phyloP scores from a whole-genome alignment of 2,329 filamentous ascomycete genomes.

The Colletotrichum falcatum region DNA sequence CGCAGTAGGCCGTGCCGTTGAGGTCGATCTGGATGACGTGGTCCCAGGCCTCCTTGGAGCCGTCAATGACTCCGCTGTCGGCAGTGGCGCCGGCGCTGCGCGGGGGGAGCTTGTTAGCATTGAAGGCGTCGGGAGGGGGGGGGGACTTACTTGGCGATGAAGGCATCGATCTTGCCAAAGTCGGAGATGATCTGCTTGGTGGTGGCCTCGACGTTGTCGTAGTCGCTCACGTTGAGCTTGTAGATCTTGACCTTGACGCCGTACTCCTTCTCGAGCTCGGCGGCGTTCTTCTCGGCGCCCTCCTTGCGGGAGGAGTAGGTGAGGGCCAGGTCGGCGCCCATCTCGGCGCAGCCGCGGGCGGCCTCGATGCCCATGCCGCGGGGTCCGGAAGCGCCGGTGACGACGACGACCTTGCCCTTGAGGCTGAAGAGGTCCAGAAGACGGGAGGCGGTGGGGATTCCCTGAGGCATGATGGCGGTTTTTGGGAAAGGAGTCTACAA shows the following conservation, averaged over 20 bases:
- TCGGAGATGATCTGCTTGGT: conserved; percentile 75
- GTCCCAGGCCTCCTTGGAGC: conserved; percentile 74
- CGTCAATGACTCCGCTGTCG: conserved; percentile 75
- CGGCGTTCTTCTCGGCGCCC: conserved; percentile 74
- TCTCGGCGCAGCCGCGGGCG: conserved; percentile 76
- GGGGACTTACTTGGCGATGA: conserved; percentile 75
- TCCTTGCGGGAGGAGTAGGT: conserved; percentile 79
- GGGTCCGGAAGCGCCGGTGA: conserved; percentile 77
- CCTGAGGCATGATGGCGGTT: conserved; percentile 30
- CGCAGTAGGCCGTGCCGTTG: conserved; percentile 78
- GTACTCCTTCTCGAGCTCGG: conserved; percentile 73
- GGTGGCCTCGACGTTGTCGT: conserved; percentile 62
- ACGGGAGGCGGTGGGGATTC: conserved; percentile 65
- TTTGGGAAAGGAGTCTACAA: not conserved
- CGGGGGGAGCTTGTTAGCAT: conserved; percentile 9
- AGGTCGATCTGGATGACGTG: conserved; percentile 73
- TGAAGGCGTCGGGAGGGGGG: not conserved
- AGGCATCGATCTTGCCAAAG: conserved; percentile 80
- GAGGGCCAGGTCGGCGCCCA: conserved; percentile 77
- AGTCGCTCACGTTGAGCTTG: conserved; percentile 69
- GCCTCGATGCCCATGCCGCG: conserved; percentile 78
- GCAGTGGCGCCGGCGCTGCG: conserved; percentile 75
- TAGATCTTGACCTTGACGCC: conserved; percentile 75
- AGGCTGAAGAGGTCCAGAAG: conserved; percentile 78
- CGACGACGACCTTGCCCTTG: conserved; percentile 78